phyloP scores from a whole-genome alignment of 1,284 basidiomycete genomes.

The Austropuccinia psidii region DNA sequence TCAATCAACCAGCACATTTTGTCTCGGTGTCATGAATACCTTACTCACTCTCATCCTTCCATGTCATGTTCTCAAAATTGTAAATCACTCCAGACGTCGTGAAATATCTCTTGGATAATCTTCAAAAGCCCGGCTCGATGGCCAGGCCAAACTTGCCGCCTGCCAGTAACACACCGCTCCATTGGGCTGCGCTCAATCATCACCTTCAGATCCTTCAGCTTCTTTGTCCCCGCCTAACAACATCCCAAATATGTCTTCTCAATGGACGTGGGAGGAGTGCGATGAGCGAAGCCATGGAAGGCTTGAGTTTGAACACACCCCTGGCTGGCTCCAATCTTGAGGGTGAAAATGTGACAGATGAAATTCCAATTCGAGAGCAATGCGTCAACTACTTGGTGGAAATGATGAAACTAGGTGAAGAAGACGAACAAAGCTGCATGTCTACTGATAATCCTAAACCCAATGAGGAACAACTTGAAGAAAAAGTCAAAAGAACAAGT shows the following conservation, averaged over 20 bases:
- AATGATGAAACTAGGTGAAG: constrained; percentile 35
- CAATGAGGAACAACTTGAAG: no score
- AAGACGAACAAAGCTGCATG: no score
- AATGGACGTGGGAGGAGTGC: constrained; percentile 33
- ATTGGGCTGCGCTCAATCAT: constrained; percentile 77
- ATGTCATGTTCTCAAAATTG: no score
- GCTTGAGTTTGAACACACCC: not conserved
- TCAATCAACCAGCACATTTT: constrained; percentile 21
- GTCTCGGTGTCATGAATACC: not conserved
- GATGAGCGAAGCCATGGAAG: constrained; percentile 30
- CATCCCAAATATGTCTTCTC: constrained; percentile 17
- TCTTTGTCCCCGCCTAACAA: constrained; percentile 57
- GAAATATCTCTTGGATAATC: constrained; percentile 14
- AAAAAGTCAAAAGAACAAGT: no score
- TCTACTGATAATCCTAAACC: no score
- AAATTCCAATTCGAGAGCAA: constrained; percentile 31
- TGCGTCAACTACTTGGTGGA: constrained; percentile 36
- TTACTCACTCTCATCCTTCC: not conserved
- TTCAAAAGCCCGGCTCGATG: not conserved
- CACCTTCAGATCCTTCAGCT: constrained; percentile 61
- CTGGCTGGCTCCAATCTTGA: not conserved
- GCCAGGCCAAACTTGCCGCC: constrained; percentile 15
- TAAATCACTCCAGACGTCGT: constrained; percentile 13
- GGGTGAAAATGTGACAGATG: not conserved
- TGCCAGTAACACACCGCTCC: constrained; percentile 57